phyloP scores from a whole-genome alignment of 2,329 filamentous ascomycete species.

The Fonsecaea monophora region DNA sequence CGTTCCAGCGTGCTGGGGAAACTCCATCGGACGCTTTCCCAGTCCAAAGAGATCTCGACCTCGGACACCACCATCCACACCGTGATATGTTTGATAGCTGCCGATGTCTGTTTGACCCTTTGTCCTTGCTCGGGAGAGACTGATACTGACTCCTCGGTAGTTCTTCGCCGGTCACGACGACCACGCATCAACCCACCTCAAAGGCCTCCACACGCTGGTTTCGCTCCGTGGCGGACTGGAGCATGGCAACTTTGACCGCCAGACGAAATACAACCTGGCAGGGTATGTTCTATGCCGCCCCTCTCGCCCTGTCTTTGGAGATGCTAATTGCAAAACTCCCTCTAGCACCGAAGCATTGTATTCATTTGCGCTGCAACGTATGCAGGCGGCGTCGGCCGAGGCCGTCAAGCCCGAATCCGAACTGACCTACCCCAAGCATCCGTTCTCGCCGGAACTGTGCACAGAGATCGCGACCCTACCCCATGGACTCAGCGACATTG shows the following conservation, averaged over 20 bases:
- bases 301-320: no score
- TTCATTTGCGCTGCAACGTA: conserved; percentile 12
- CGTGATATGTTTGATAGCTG: conserved; percentile 16
- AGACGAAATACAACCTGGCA: conserved; percentile 19
- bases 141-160: neutral
- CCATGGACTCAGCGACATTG: conserved; percentile 10
- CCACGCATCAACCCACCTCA: conserved; percentile 14
- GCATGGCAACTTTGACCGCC: conserved; percentile 15
- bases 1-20: conserved; percentile 13
- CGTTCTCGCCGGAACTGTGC: conserved; percentile 10
- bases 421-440: conserved; percentile 14
- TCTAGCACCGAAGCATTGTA: conserved; percentile 10
- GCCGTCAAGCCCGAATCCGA: conserved; percentile 5
- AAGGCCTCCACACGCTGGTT: conserved; percentile 19
- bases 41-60: conserved; percentile 5
- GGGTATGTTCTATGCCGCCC: neutral
- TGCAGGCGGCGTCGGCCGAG: conserved; percentile 1
- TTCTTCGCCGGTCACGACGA: conserved; percentile 19
- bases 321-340: neutral
- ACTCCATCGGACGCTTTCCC: conserved; percentile 13
- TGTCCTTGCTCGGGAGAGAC: neutral
- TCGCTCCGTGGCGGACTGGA: conserved; percentile 17
- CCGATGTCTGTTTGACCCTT: conserved; percentile 4
- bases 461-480: conserved; percentile 17
- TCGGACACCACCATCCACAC: conserved; percentile 19